Evolutionary conservation across 495 filamentous ascomycete genomes (phyloP).

Genomic region (Jackrogersella multiformis): DNA sequence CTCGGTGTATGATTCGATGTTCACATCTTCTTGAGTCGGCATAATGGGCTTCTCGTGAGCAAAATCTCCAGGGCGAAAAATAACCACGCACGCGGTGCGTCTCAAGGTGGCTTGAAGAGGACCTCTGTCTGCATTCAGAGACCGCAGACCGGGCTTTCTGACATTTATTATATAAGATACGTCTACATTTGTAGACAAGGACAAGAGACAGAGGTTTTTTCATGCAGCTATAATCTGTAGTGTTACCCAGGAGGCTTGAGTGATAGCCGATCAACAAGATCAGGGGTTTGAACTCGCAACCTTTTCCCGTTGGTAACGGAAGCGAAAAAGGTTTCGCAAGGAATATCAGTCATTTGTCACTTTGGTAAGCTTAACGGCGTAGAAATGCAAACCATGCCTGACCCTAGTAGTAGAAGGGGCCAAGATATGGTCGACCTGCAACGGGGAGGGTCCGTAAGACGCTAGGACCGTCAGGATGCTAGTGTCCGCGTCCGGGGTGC

Average conservation of each 20-base stretch:
- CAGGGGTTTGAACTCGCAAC: constrained; percentile 1
- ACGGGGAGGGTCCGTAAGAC: constrained; percentile 4
- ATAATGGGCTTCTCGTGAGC: constrained; percentile 8
- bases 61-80: background rate
- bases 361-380: constrained; percentile 1
- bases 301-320: background rate
- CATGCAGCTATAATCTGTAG: background rate
- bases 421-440: constrained; percentile 1
- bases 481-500: background rate
- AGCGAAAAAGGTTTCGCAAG: constrained; percentile 3
- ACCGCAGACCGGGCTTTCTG: background rate
- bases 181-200: constrained; percentile 6
- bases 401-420: background rate
- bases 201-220: constrained; percentile 4
- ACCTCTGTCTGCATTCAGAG: background rate
- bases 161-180: constrained; percentile 6
- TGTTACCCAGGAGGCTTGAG: constrained; percentile 1
- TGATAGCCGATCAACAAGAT: constrained; percentile 3
- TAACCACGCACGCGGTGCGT: background rate
- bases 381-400: constrained; percentile 2
- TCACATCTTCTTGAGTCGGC: constrained; percentile 20
- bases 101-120: background rate
- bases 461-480: constrained; percentile 8
- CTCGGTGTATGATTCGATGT: constrained; percentile 22
- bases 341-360: background rate